Evolutionary conservation across 2,329 filamentous ascomycete genomes (phyloP), one percentile per base, ranked within the genome.

Genomic region (Venturia nashicola): DNA sequence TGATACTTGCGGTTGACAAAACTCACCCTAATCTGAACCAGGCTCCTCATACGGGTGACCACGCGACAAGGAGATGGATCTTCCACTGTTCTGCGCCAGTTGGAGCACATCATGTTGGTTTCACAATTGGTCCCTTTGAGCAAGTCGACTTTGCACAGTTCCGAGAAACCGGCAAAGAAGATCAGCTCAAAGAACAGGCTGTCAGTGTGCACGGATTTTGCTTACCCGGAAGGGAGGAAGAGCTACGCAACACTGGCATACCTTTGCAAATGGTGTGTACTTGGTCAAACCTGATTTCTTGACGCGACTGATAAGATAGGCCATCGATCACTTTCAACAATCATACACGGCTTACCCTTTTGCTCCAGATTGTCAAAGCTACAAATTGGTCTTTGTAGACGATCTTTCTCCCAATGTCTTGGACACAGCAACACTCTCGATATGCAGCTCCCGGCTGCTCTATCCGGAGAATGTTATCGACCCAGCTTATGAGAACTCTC

Each of bases 81-180:
- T 99, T 97, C 72, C 85, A 86, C 64, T 87, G 89, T 61, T 83
- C 83, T 65, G 86, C 86, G 66, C 85, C 88, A 61, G 85, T 94
- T 9, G 86, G 91, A 0, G 88, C 93, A 1, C 89, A 92, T 67
- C 93, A 97, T 72, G 86, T 99, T 67, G 93, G 92, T 5, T 96
- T 99, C 73, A 90, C 91, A 2, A 84, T 97, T 64, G 94, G 95
- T 0, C 94, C 95, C 0, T 99, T 99, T 72, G 91, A 97, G 74
- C 88, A 93, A 68, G 87, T 97, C 62, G 90, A 97, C 71, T 80
- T 99, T 5, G 88, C 90, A 2, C 89, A 93, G 69, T 96, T 90
- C 70, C 86, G 95, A 61, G 90, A 92, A 57, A 90, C 91, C 67
- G 91, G 95, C 68, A 90, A 96, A 68, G 92, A 97, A 71, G 91